Percentiles rank a stretch among this genome's conserved stretches.
These are phyloP conservation scores for Remersonia thermophila DNA, from an alignment of 2,329 filamentous ascomycete species.

Conservation along the genomic window DNA sequence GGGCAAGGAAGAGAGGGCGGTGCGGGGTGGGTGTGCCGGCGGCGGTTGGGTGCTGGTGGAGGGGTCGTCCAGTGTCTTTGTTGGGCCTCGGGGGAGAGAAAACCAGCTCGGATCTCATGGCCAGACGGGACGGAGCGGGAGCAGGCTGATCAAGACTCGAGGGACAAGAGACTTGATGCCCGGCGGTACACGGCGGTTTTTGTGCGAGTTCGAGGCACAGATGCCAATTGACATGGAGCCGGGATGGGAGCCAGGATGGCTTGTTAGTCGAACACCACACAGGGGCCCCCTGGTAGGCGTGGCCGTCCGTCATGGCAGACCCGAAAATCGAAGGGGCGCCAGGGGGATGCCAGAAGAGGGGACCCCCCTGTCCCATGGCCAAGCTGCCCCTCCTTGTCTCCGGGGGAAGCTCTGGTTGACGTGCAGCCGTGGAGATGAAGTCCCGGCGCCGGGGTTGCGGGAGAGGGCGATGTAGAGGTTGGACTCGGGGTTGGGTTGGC, in stretches of 20 bases:
- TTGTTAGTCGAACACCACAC: slow-evolving; percentile 9
- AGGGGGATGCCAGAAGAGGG: slow-evolving; percentile 16
- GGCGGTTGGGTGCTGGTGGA: slow-evolving; percentile 6
- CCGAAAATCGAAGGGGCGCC: slow-evolving; percentile 18
- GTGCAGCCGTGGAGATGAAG: too few relatives aligned
- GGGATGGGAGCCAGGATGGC: slow-evolving; percentile 25
- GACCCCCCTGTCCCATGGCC: slow-evolving; percentile 13
- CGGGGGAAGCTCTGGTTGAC: not conserved
- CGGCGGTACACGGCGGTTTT: slow-evolving; percentile 33
- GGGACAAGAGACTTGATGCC: slow-evolving; percentile 23
- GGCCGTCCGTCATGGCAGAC: slow-evolving; percentile 14
- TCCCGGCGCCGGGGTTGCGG: slow-evolving; percentile 4
- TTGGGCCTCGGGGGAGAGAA: slow-evolving; percentile 2
- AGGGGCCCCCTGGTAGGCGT: slow-evolving; percentile 18
- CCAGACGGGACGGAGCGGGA: slow-evolving; percentile 2
- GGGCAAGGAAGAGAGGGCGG: too few relatives aligned
- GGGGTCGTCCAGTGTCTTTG: slow-evolving; percentile 7
- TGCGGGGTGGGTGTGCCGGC: slow-evolving; percentile 6
- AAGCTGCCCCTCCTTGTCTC: slow-evolving; percentile 3
- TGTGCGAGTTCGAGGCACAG: slow-evolving; percentile 37
- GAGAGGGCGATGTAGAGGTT: slow-evolving; percentile 2
- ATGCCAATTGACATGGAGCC: slow-evolving; percentile 32
- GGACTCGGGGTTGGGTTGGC: slow-evolving; percentile 4
- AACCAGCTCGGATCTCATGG: slow-evolving; percentile 6
- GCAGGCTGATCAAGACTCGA: slow-evolving; percentile 7